Evolutionary conservation across 805 yeast species (phyloP), one percentile per base, ranked within the genome.

Genomic region (Saccharomycopsis sp.): DNA sequence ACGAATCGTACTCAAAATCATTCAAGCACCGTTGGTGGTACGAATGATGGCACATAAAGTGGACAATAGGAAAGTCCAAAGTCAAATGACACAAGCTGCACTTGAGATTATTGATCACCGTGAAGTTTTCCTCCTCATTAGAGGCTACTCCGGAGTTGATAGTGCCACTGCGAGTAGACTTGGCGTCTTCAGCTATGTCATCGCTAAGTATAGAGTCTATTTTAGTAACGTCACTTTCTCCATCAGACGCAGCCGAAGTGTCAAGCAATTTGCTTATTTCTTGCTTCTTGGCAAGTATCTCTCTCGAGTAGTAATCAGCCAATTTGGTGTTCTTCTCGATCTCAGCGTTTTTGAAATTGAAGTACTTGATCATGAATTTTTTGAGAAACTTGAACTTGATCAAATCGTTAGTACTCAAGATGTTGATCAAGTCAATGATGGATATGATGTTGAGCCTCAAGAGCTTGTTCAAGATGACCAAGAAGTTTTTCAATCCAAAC

Each of bases 41-140:
- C 2, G 94, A 82, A 66, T 94, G 99, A 34, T 79, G 78, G 72
- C 99, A 94, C 62, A 83, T 80, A 73, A 92, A 94, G 65, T 89
- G 95, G 0, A 88, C 80, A 1, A 85, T 79, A 0, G 98, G 97
- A 48, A 84, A 76, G 59, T 89, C 95, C 20, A 92, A 71, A 12
- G 80, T 77, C 50, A 78, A 73, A 8, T 79, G 74, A 67, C 97
- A 91, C 16, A 81, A 76, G 14, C 81, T 73, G 66, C 97, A 91
- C 41, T 75, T 75, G 24, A 83, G 77, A 61, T 81, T 80, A 64
- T 85, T 89, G 2, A 84, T 24, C 12, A 61, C 60, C 12, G 54
- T 44, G 41, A 53, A 56, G 18, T 57, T 51, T 24, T 57, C 57
- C 20, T 57, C 60, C 73, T 73, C 58, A 56, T 72, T 66, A 12